Evolutionary conservation across 164 flowering plant species (phyloP).

Genomic region (Echeveria elegans): DNA sequence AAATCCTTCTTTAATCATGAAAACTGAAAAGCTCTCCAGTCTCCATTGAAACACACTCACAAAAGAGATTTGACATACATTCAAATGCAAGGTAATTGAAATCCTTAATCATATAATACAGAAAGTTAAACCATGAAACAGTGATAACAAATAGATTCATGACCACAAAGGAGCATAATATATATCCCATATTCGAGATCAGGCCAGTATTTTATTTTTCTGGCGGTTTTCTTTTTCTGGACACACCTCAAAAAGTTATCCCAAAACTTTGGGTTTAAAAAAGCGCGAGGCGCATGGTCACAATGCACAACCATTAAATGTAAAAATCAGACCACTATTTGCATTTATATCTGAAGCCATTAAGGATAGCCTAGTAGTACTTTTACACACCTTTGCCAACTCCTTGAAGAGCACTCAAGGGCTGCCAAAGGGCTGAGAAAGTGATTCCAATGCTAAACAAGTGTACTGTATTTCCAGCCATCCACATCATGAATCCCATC

Average conservation of each 20-base stretch:
- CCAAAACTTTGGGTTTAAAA: no score
- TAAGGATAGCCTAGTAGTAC: not conserved
- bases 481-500: slow-evolving; percentile 99
- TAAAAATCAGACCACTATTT: no score
- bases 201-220: not conserved
- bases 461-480: slow-evolving; percentile 98
- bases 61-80: not conserved
- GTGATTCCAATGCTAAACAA: slow-evolving; percentile 97
- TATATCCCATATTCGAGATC: not conserved
- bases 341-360: not conserved
- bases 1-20: not conserved
- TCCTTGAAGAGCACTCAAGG: slow-evolving; percentile 90
- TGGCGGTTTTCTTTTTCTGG: not conserved
- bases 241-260: not conserved
- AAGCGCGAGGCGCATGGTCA: no score
- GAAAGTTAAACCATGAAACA: not conserved
- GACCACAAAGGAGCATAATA: not conserved
- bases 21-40: not conserved
- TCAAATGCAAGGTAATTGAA: no score
- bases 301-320: no score
- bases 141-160: not conserved
- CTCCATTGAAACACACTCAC: not conserved
- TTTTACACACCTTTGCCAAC: slow-evolving; percentile 72
- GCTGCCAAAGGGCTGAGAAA: slow-evolving; percentile 98
- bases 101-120: no score